Evolutionary conservation across 2,329 filamentous ascomycete species (phyloP).

Genomic region (Metarhizium rileyi): DNA sequence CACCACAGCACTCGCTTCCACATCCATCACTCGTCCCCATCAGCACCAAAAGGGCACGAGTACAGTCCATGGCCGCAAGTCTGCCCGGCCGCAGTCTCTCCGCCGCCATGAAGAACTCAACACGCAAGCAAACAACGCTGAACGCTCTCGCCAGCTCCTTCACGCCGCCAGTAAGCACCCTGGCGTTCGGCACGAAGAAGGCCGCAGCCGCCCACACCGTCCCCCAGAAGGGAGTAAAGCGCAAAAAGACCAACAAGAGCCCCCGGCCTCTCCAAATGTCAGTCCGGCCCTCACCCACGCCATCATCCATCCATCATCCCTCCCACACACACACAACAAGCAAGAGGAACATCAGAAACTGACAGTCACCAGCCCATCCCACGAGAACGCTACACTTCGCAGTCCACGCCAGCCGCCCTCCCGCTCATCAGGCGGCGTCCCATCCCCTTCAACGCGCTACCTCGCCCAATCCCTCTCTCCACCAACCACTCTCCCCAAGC

Average conservation of each 20-base stretch:
- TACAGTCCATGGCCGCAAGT: not conserved
- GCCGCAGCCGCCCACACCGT: not conserved
- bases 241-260: not conserved
- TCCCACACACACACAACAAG: not conserved
- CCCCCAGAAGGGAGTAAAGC: constrained; percentile 1
- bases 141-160: not conserved
- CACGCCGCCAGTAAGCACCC: not conserved
- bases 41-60: not conserved
- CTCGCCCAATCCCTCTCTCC: constrained; percentile 40
- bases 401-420: constrained; percentile 17
- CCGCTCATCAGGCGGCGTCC: constrained; percentile 44
- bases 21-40: not conserved
- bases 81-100: not conserved
- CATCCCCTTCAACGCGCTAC: constrained; percentile 52
- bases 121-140: not conserved
- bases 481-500: constrained; percentile 30
- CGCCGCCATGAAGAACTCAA: not conserved
- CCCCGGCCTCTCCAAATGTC: not conserved
- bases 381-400: too few relatives aligned
- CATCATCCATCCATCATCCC: not conserved
- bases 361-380: not conserved
- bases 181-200: not conserved
- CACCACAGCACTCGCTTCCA: not conserved
- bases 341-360: too few relatives aligned
- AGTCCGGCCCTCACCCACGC: not conserved